Base-by-base conservation (phyloP, 805 yeast species). In the Schwanniomyces occidentalis region DNA sequence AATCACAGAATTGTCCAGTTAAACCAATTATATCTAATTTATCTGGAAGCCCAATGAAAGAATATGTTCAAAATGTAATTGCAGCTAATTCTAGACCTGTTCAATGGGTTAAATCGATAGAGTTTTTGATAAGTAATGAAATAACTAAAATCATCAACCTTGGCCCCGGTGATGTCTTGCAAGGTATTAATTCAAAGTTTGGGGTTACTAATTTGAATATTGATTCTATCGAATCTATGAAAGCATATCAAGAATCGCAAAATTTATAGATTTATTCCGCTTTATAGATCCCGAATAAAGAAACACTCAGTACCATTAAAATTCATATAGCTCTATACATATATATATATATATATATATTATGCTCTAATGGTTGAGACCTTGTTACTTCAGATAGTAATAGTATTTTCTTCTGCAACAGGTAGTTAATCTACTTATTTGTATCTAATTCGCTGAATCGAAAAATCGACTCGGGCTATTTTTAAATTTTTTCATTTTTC, bases 71-170 rank as follows among this genome's bases (percentile, higher is more conserved):
- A 8, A 56, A 62, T 14, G 63, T 71, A 9, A 56, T 71, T n/a
- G 38, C 44, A 5, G 65, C 60, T n/a, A 69, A 65, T 42, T 61
- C 68, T 12, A 46, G 46, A n/a, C 73, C 77, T 0, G 79, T 73
- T 5, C 58, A 56, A 35, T 73, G 76, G 66, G 54, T 56, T 21
- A 40, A 53, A 24, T 58, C 71, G 2, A 51, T 71, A 37, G 52
- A 61, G 24, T 38, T 15, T 21, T 33, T 52, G n/a, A 31, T 43
- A n/a, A 17, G 17, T 5, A 16, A 35, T 7, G 49, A 51, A 8
- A 42, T 54, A 7, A 35, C 46, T 7, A 35, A 41, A 17, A 32
- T 66, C 7, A 37, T 64, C 3, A 63, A 57, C 32, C 34, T 69
- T 15, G 74, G 74, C 3, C 74, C 74, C 1, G 72, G 73, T 1